A percentile compares a stretch with the other conserved stretches of the same genome.
phyloP scores from a whole-genome alignment of 2,329 filamentous ascomycete species.

The Colletotrichum sp. region DNA sequence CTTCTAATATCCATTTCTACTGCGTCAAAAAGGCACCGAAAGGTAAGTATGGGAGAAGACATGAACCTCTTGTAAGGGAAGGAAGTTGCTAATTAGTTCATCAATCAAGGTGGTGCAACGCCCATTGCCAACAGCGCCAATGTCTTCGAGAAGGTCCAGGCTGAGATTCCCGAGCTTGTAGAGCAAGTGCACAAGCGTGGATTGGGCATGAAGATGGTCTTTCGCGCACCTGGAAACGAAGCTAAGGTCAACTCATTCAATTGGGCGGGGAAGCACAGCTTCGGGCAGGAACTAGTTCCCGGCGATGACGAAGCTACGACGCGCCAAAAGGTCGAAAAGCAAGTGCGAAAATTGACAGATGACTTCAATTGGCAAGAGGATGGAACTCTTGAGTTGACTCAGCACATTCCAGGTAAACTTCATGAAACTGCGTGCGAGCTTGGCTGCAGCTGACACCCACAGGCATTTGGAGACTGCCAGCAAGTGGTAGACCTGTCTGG shows the following conservation, averaged over 20 bases:
- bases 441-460: not conserved
- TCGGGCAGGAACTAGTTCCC: conserved; percentile 33
- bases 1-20: conserved; percentile 23
- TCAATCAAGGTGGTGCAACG: conserved; percentile 15
- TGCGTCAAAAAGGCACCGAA: conserved; percentile 19
- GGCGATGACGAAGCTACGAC: conserved; percentile 7
- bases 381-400: conserved; percentile 18
- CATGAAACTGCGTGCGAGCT: not conserved
- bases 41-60: not conserved
- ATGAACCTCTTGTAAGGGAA: not conserved
- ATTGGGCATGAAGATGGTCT: conserved; percentile 25
- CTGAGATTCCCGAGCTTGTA: conserved; percentile 22
- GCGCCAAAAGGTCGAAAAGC: conserved; percentile 16
- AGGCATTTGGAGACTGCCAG: conserved; percentile 14
- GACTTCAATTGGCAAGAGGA: conserved; percentile 20
- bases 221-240: conserved; percentile 22
- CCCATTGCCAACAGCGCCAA: conserved; percentile 17
- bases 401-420: conserved; percentile 19
- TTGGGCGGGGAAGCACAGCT: conserved; percentile 24
- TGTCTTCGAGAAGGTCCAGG: conserved; percentile 14
- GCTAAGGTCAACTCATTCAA: conserved; percentile 22
- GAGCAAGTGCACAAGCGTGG: conserved; percentile 17
- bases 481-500: conserved; percentile 15
- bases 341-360: conserved; percentile 16
- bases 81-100: not conserved